Base-by-base conservation (phyloP, 371 early-diverging fungal genomes). In the Parasitella parasitica region DNA sequence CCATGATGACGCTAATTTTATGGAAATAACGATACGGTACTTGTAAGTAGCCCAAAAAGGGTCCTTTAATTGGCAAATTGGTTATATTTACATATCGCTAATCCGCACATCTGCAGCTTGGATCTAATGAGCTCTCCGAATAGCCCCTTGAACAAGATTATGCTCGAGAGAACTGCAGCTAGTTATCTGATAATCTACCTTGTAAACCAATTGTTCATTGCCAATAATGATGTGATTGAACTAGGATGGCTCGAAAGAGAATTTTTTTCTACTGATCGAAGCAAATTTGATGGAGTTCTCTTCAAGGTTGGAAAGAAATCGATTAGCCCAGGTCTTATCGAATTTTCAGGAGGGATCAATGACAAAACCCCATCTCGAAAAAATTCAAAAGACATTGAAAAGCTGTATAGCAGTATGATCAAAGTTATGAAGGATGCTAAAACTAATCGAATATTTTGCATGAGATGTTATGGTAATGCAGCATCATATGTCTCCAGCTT, bases 11-110 rank as follows among this genome's bases (percentile, higher is more conserved):
- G 60, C 51, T 65, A 18, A n/a, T 32, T 56, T 65, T 32, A 60
- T 59, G 24, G 50, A 66, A 58, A 16, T 57, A 32, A 57, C 49
- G 1, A 54, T 32, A 32, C n/a, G 58, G 12, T 57, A 66, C 20
- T 61, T 58, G 59, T 58, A 61, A 67, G 57, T 43, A 61, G 43
- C 24, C 43, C 52, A 56, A 54, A 36, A 65, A 59, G 59, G 50
- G 16, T 11, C 41, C 11, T 51, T 57, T 37, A 56, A 48, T 56
- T 50, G 35, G 18, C 24, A 57, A 53, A 46, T 48, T 53, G 38
- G 16, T 63, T 54, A 54, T 54, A 58, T 64, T 63, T 57, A 52
- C 28, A 66, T 66, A 60, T 66, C 46, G 35, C 39, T 56, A 56
- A 51, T 43, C 50, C 46, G 15, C 52, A 51, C 60, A 55, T 60